Evolutionary conservation across 2,329 filamentous ascomycete genomes (phyloP).

Genomic region (Penicillium sp.): DNA sequence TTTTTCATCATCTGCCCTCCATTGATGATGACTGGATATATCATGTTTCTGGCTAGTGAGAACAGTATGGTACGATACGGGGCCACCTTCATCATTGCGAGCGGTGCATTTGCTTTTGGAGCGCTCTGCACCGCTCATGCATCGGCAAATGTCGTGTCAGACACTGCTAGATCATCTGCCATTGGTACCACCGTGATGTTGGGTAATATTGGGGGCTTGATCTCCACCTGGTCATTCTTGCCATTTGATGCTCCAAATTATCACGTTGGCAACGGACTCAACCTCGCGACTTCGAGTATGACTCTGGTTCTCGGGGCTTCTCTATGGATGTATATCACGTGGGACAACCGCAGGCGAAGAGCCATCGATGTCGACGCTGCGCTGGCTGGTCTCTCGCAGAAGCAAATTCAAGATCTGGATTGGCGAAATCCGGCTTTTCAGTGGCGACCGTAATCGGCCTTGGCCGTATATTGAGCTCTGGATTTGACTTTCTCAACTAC

Average conservation of each 20-base stretch:
- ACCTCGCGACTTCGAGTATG: constrained; percentile 61
- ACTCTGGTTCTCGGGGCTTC: constrained; percentile 55
- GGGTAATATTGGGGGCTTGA: constrained; percentile 70
- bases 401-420: constrained; percentile 62
- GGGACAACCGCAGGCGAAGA: constrained; percentile 62
- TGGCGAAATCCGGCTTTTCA: constrained; percentile 67
- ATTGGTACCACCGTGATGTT: constrained; percentile 71
- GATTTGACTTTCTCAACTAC: neutral
- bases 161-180: constrained; percentile 67
- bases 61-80: constrained; percentile 62
- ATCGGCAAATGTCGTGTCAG: constrained; percentile 69
- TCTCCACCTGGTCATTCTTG: constrained; percentile 67
- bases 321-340: constrained; percentile 62
- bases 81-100: constrained; percentile 69
- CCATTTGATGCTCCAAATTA: constrained; percentile 65
- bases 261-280: constrained; percentile 70
- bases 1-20: constrained; percentile 63
- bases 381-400: constrained; percentile 54
- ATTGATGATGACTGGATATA: constrained; percentile 68
- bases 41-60: constrained; percentile 65
- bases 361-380: constrained; percentile 57
- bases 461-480: neutral
- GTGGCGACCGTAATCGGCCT: constrained; percentile 44
- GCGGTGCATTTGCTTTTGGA: constrained; percentile 64
- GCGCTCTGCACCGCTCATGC: constrained; percentile 67